phyloP scores from a whole-genome alignment of 441 rosid genomes.

The Mallotus japonicus region DNA sequence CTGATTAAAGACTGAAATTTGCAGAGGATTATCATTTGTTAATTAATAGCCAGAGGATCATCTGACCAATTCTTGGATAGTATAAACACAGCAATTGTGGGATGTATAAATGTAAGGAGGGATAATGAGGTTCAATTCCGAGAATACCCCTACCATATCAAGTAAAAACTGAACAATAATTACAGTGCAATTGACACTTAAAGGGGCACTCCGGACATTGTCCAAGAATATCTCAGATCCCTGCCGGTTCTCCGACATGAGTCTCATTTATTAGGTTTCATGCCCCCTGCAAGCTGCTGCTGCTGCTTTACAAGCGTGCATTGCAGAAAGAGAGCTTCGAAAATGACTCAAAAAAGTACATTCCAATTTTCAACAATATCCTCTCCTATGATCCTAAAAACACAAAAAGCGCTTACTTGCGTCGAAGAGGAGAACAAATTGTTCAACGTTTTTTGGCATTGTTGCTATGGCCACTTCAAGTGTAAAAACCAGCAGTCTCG shows the following conservation, averaged over 20 bases:
- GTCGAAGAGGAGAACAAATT: conserved; percentile 79
- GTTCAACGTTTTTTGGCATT: conserved; percentile 72
- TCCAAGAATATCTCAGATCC: conserved; percentile 29
- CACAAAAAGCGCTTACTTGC: conserved; percentile 58
- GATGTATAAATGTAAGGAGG: not conserved
- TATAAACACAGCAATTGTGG: not conserved
- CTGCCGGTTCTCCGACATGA: conserved; percentile 43
- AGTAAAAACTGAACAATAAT: conserved; percentile 1
- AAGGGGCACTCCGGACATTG: conserved; percentile 43
- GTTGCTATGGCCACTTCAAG: conserved; percentile 79
- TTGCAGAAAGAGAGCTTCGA: not conserved
- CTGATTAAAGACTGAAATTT: conserved; percentile 23
- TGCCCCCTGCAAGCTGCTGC: not conserved
- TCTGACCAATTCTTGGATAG: conserved; percentile 33
- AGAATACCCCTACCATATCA: conserved; percentile 33
- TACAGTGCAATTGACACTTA: conserved; percentile 32
- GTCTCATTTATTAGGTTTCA: conserved; percentile 14
- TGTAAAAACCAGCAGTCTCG: conserved; percentile 84
- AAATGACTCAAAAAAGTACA: conserved; percentile 15
- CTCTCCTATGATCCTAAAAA: no score
- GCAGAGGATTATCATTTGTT: conserved; percentile 3
- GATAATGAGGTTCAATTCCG: conserved; percentile 37
- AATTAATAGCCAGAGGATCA: conserved; percentile 2
- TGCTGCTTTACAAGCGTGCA: conserved; percentile 42
- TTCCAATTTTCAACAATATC: not conserved